Evolutionary conservation across 2,329 filamentous ascomycete genomes (phyloP).

Genomic region (Truncatella angustata): DNA sequence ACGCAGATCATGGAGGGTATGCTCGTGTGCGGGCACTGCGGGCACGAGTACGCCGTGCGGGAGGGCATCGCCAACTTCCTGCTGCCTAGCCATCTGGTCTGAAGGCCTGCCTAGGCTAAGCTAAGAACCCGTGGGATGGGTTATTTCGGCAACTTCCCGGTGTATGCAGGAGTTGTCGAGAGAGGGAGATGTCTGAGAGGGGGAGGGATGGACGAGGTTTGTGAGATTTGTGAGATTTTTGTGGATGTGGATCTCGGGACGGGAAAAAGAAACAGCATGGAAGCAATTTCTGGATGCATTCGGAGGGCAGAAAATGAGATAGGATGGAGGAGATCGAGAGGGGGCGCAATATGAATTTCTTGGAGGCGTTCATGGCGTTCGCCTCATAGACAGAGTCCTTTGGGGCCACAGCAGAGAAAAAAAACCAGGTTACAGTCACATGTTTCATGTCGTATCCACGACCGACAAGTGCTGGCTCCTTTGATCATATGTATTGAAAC

Average conservation of each 20-base stretch:
- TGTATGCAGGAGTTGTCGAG: background rate
- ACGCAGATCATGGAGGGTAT: slow-evolving; percentile 88
- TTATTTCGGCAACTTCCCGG: too few species aligned
- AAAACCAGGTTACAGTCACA: background rate
- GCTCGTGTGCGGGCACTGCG: slow-evolving; percentile 86
- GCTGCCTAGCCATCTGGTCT: slow-evolving; percentile 86
- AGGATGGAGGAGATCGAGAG: background rate
- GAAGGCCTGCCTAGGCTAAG: slow-evolving; percentile 18
- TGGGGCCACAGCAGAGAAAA: background rate
- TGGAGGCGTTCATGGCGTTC: slow-evolving; percentile 1
- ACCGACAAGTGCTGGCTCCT: too few species aligned
- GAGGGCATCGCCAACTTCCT: slow-evolving; percentile 97
- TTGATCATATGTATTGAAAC: slow-evolving; percentile 1
- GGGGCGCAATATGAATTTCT: background rate
- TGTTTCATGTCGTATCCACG: too few species aligned
- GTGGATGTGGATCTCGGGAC: too few species aligned
- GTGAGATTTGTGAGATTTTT: background rate
- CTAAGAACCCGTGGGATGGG: too few species aligned
- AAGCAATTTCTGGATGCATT: too few species aligned
- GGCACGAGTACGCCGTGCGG: slow-evolving; percentile 90
- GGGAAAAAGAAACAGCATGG: too few species aligned
- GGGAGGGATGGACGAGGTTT: background rate
- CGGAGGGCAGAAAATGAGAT: too few species aligned
- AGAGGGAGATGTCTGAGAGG: background rate
- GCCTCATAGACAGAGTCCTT: background rate